phyloP scores from a whole-genome alignment of 1,284 basidiomycete species.

The Apiotrichum akiyoshidainum region DNA sequence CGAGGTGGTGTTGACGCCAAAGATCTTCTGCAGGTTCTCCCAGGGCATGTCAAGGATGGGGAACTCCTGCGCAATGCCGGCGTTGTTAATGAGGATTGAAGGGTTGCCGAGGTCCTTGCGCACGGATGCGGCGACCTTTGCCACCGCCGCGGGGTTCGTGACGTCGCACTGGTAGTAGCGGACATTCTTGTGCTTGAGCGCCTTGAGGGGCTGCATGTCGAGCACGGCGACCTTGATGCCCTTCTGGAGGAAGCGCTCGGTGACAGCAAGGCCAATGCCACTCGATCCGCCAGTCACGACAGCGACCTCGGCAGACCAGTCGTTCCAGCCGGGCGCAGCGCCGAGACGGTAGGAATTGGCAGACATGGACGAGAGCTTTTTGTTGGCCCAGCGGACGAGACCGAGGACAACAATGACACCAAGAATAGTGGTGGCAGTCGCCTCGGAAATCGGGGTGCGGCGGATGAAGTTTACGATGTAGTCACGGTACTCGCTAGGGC shows the following conservation, averaged over 20 bases:
- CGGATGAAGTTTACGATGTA: too few relatives aligned
- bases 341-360: too few relatives aligned
- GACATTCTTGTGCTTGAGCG: constrained; percentile 2
- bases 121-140: constrained; percentile 4
- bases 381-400: too few relatives aligned
- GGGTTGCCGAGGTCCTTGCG: constrained; percentile 12
- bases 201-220: constrained; percentile 6
- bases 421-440: too few relatives aligned
- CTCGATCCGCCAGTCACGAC: constrained; percentile 10
- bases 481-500: too few relatives aligned
- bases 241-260: constrained; percentile 5
- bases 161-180: constrained; percentile 14
- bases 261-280: constrained; percentile 11
- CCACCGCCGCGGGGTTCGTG: constrained; percentile 8
- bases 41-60: constrained; percentile 14
- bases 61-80: constrained; percentile 11
- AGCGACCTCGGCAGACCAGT: too few relatives aligned
- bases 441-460: too few relatives aligned
- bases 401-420: too few relatives aligned
- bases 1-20: constrained; percentile 16
- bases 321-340: too few relatives aligned
- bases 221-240: constrained; percentile 14
- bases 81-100: constrained; percentile 18
- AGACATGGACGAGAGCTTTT: too few relatives aligned
- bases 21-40: constrained; percentile 11